These are phyloP conservation scores for Solanum arcanum DNA, from an alignment of 257 asterid genomes.

Conservation along the genomic window DNA sequence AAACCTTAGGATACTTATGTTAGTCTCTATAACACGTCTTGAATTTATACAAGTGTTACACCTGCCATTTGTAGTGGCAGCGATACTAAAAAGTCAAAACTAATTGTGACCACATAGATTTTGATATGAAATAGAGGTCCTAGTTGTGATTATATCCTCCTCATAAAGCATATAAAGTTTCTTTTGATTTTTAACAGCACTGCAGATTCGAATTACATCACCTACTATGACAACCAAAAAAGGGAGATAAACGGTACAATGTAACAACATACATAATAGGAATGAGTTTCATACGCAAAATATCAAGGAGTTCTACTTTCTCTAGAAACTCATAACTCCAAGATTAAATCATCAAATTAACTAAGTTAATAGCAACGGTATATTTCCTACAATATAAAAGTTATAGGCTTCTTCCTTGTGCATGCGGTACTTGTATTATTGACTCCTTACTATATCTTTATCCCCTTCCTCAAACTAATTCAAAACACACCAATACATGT, in stretches of 20 bases:
- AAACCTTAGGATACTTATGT: no score
- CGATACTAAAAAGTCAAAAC: background rate
- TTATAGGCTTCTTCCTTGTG: slow-evolving; percentile 40
- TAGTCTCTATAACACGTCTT: no score
- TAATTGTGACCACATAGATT: background rate
- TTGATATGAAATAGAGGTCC: background rate
- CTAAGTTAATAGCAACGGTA: background rate
- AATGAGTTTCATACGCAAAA: background rate
- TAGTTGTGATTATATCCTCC: background rate
- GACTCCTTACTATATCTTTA: slow-evolving; percentile 58
- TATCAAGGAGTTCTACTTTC: background rate
- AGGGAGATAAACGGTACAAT: background rate
- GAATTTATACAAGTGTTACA: no score
- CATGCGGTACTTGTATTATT: slow-evolving; percentile 88
- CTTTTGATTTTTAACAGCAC: background rate
- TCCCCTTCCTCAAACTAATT: slow-evolving; percentile 93
- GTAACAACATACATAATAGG: background rate
- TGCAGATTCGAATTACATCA: background rate
- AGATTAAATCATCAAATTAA: background rate
- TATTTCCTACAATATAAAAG: background rate
- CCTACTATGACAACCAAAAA: background rate
- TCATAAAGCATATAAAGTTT: background rate
- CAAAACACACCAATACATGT: slow-evolving; percentile 5
- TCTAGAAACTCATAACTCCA: background rate
- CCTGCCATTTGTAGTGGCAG: background rate